Evolutionary conservation across 2,329 filamentous ascomycete species (phyloP).

Genomic region (Neopestalotiopsis sp.): DNA sequence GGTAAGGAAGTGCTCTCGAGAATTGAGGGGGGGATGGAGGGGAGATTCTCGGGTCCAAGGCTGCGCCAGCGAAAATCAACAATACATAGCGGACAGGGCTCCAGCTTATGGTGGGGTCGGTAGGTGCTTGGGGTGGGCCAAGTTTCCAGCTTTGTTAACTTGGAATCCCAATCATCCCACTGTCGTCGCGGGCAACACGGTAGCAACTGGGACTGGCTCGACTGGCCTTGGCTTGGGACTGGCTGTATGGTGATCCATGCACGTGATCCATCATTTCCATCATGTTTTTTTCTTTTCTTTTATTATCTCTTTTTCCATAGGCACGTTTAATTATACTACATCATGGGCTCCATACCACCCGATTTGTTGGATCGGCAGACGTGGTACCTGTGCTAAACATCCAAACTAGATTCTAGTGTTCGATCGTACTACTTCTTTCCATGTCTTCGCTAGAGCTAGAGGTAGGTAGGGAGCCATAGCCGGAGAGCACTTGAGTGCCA

Average conservation of each 20-base stretch:
- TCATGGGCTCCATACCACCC: not conserved
- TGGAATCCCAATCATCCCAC: constrained; percentile 6
- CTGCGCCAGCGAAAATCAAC: constrained; percentile 8
- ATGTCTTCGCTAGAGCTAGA: too few relatives aligned
- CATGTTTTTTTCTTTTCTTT: not conserved
- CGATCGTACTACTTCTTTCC: too few relatives aligned
- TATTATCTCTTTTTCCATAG: not conserved
- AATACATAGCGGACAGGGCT: not conserved
- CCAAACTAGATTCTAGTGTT: not conserved
- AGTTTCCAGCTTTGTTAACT: not conserved
- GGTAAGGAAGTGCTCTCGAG: constrained; percentile 6
- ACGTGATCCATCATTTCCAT: constrained; percentile 7
- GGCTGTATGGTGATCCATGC: not conserved
- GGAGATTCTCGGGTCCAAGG: constrained; percentile 7
- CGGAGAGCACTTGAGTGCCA: not conserved
- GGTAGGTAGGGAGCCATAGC: not conserved
- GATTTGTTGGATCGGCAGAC: not conserved
- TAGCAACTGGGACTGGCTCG: not conserved
- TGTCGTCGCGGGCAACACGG: constrained; percentile 12
- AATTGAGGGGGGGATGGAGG: constrained; percentile 13
- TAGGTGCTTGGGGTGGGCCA: constrained; percentile 4
- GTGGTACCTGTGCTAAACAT: not conserved
- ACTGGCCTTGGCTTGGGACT: too few relatives aligned
- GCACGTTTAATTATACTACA: not conserved
- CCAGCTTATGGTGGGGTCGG: constrained; percentile 8